Conservation (phyloP, 2,329 filamentous ascomycete genomes). For the Trichophyton simii region DNA sequence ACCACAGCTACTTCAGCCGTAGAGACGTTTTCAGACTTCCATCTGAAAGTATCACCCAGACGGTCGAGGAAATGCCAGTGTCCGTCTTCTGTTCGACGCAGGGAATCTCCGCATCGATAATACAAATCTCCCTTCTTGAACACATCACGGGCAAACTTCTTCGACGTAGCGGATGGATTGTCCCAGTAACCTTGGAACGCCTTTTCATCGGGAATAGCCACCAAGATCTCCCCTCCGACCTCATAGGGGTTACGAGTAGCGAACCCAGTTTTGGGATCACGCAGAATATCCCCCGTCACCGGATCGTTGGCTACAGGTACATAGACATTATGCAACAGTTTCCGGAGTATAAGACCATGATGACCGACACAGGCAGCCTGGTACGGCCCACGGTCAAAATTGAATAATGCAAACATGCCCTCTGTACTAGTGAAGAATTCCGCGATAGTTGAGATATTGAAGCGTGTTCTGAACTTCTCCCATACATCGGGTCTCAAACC, state of each 20-base stretch:
- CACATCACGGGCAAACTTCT: conserved; percentile 53
- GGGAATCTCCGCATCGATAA: conserved; percentile 56
- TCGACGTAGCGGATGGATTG: conserved; percentile 52
- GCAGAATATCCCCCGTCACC: conserved; percentile 52
- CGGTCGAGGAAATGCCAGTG: conserved; percentile 59
- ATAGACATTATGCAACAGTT: conserved; percentile 41
- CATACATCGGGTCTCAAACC: conserved; percentile 52
- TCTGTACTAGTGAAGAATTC: conserved; percentile 74
- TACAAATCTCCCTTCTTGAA: conserved; percentile 56
- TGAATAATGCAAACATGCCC: conserved; percentile 52
- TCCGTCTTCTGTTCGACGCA: conserved; percentile 50
- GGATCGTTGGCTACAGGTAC: conserved; percentile 58
- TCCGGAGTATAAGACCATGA: conserved; percentile 51
- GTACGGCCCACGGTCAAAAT: conserved; percentile 50
- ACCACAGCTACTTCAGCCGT: conserved; percentile 56
- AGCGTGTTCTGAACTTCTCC: conserved; percentile 41
- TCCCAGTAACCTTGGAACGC: conserved; percentile 59
- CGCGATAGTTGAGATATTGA: conserved; percentile 40
- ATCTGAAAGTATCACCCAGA: conserved; percentile 61
- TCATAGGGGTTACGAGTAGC: conserved; percentile 51
- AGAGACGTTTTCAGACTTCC: conserved; percentile 59
- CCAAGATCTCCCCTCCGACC: conserved; percentile 62
- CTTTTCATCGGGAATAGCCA: conserved; percentile 45
- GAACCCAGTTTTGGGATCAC: conserved; percentile 56
- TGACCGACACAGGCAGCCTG: conserved; percentile 55